Percentiles rank a stretch among this genome's conserved stretches.
phyloP scores from a whole-genome alignment of 2,329 filamentous ascomycete species.

The Penicillium digitatum region DNA sequence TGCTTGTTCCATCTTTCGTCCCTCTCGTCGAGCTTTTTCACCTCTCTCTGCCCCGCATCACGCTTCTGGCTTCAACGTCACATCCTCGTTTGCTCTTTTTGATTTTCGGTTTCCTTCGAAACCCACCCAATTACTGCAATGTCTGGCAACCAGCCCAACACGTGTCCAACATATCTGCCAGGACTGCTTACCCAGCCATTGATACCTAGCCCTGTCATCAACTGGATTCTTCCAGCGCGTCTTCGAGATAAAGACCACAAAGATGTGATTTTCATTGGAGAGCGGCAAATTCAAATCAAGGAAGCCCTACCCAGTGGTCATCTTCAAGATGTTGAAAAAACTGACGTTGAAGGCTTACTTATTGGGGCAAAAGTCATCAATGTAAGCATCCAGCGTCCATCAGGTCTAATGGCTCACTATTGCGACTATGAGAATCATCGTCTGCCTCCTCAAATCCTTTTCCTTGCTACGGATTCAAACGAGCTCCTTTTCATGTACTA shows the following conservation, averaged over 20 bases:
- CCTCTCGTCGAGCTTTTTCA: neutral
- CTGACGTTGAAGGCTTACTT: conserved; percentile 74
- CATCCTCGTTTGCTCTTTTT: neutral
- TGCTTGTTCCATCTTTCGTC: neutral
- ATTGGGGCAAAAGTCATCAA: conserved; percentile 75
- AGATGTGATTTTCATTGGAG: conserved; percentile 82
- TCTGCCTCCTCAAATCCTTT: conserved; percentile 73
- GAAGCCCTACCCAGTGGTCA: conserved; percentile 64
- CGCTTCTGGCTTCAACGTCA: neutral
- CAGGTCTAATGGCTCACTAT: conserved; percentile 12
- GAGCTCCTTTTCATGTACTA: conserved; percentile 76
- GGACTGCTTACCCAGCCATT: conserved; percentile 78
- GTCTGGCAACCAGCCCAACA: neutral
- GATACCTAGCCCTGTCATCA: conserved; percentile 68
- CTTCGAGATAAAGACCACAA: conserved; percentile 67
- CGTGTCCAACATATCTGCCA: neutral
- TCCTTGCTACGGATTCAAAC: conserved; percentile 69
- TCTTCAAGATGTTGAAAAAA: conserved; percentile 71
- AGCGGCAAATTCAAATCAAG: conserved; percentile 75
- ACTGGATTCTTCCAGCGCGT: conserved; percentile 74
- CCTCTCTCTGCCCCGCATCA: neutral
- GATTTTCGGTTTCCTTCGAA: neutral
- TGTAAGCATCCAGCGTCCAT: conserved; percentile 41
- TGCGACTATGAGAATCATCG: conserved; percentile 10
- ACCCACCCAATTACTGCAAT: neutral